Evolutionary conservation across 78 protist species (phyloP).

Genomic region (Dictyostelium purpureum): DNA sequence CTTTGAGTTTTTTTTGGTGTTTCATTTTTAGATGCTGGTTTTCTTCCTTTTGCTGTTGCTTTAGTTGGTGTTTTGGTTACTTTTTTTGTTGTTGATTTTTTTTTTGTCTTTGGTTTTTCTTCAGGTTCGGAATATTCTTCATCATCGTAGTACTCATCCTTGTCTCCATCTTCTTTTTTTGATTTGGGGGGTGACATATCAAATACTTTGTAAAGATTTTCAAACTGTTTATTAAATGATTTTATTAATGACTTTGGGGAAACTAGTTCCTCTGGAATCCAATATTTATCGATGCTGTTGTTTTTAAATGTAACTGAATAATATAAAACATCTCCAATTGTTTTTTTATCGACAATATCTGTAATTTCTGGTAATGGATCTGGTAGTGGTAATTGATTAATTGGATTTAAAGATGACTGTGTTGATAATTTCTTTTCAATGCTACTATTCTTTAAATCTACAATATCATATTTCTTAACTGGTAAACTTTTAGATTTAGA

Average conservation of each 20-base stretch:
- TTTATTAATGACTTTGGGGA: not conserved
- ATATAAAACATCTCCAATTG: not conserved
- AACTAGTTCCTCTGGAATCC: not conserved
- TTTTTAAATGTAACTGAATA: not conserved
- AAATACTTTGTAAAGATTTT: not conserved
- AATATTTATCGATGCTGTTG: not conserved
- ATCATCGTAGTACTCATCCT: not conserved
- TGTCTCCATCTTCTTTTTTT: not conserved
- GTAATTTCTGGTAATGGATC: not conserved
- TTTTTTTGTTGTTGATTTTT: not conserved
- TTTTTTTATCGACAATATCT: not conserved
- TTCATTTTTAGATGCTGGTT: not conserved
- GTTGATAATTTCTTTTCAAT: not conserved
- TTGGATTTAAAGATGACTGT: not conserved
- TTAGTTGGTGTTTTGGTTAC: not conserved
- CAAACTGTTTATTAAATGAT: not conserved
- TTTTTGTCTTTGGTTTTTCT: not conserved
- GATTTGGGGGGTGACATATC: not conserved
- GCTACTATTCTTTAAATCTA: not conserved
- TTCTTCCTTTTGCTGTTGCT: not conserved
- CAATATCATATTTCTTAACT: not conserved
- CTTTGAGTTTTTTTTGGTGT: not conserved
- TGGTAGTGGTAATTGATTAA: slow-evolving; percentile 3
- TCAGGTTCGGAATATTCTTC: not conserved
- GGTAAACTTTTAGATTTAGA: too few relatives aligned